phyloP scores from a whole-genome alignment of 345 rosid species.

The Populus euphratica region DNA sequence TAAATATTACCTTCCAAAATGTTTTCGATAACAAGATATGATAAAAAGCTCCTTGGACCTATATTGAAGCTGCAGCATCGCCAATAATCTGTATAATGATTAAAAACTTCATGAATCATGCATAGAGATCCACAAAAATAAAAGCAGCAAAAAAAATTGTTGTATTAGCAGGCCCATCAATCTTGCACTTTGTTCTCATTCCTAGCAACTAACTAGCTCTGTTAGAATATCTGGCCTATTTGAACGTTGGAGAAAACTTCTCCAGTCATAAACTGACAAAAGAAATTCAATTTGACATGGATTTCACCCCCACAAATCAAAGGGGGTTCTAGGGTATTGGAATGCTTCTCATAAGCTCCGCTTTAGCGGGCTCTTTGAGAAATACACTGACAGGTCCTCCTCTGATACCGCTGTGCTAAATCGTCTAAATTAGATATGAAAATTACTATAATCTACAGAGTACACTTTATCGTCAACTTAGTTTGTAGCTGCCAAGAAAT shows the following conservation, averaged over 20 bases:
- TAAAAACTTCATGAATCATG: not conserved
- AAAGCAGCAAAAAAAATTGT: not conserved
- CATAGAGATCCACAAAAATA: not conserved
- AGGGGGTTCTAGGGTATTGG: not conserved
- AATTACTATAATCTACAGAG: not conserved
- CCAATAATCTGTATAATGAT: not conserved
- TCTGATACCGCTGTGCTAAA: not conserved
- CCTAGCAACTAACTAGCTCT: conserved; percentile 13
- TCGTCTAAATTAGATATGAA: not conserved
- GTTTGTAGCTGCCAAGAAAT: not conserved
- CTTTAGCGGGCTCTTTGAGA: not conserved
- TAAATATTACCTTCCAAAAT: not conserved
- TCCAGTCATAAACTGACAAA: not conserved
- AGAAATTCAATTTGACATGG: not conserved
- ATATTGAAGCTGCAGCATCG: no score
- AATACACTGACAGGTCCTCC: not conserved
- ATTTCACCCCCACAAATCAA: not conserved
- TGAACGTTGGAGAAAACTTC: not conserved
- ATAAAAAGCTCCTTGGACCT: not conserved
- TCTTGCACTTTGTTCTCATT: not conserved
- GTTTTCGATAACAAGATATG: not conserved
- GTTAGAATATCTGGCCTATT: conserved; percentile 13
- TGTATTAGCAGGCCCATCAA: not conserved
- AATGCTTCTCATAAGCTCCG: not conserved
- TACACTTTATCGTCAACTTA: no score